phyloP scores from a whole-genome alignment of 2,329 filamentous ascomycete species.

The Epichloe hybrida region DNA sequence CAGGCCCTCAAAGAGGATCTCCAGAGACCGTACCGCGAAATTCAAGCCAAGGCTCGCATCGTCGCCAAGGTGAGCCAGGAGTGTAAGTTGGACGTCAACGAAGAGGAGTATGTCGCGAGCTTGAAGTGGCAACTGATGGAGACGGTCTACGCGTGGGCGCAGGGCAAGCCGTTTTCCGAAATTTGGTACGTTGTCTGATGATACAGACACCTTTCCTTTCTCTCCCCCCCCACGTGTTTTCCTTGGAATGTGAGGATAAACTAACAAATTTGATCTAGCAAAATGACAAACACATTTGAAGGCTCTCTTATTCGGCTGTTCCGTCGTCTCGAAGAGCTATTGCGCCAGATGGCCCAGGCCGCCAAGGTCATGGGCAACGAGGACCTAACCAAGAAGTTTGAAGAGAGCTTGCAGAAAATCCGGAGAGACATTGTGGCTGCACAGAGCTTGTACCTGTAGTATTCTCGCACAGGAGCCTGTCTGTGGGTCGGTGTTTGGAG shows the following conservation, averaged over 20 bases:
- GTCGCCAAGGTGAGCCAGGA: conserved; percentile 92
- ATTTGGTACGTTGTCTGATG: conserved; percentile 64
- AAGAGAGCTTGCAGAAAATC: conserved; percentile 71
- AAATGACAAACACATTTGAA: conserved; percentile 99
- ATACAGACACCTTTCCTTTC: background rate
- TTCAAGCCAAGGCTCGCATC: conserved; percentile 73
- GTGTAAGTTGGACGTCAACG: conserved; percentile 85
- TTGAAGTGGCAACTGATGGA: conserved; percentile 97
- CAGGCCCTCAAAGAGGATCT: conserved; percentile 69
- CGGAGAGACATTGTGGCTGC: conserved; percentile 89
- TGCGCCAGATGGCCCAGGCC: conserved; percentile 90
- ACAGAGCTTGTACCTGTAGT: conserved; percentile 77
- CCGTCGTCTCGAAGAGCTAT: conserved; percentile 82
- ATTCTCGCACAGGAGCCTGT: background rate
- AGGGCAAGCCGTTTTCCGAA: conserved; percentile 77
- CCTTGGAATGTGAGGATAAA: too few relatives aligned
- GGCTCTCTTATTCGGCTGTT: conserved; percentile 93
- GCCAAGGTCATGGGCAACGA: conserved; percentile 97
- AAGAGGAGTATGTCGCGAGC: conserved; percentile 80
- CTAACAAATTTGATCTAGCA: conserved; percentile 37
- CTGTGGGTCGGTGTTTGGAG: conserved; percentile 1
- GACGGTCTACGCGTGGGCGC: conserved; percentile 82
- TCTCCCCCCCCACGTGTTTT: background rate
- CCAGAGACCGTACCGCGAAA: conserved; percentile 70
- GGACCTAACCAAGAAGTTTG: conserved; percentile 85